Percentiles rank a stretch among this genome's conserved stretches.
phyloP scores from a whole-genome alignment of 345 rosid species.

The Moringa oleifera region DNA sequence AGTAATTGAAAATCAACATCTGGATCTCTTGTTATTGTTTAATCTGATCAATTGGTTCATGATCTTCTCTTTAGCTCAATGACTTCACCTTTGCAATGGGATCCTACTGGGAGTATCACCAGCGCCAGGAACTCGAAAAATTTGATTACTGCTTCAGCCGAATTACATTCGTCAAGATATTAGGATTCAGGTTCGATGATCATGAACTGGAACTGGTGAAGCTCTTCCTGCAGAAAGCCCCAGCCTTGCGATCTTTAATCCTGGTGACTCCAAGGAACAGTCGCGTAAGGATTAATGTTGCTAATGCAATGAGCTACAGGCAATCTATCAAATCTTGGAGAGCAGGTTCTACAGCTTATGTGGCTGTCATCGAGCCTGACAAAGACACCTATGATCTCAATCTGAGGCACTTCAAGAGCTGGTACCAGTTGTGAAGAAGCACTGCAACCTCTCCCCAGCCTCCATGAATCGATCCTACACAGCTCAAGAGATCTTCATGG shows the following conservation, averaged over 20 bases:
- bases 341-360: too few species aligned
- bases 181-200: slow-evolving; percentile 13
- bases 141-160: background rate
- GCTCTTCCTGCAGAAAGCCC: slow-evolving; percentile 12
- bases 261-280: slow-evolving; percentile 2
- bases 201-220: slow-evolving; percentile 16
- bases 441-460: too few species aligned
- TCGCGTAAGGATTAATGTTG: too few species aligned
- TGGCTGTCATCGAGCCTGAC: too few species aligned
- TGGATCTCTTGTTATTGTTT: background rate
- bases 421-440: too few species aligned
- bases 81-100: slow-evolving; percentile 6
- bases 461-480: too few species aligned
- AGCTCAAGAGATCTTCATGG: too few species aligned
- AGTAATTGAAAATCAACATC: background rate
- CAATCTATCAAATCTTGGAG: too few species aligned
- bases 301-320: too few species aligned
- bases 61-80: slow-evolving; percentile 17
- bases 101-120: slow-evolving; percentile 6
- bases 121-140: background rate
- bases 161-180: slow-evolving; percentile 10
- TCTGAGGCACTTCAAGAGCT: too few species aligned
- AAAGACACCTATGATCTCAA: too few species aligned
- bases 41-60: background rate
- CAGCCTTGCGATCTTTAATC: slow-evolving; percentile 7